A percentile compares a stretch with the other conserved stretches of the same genome.
These are phyloP conservation scores for Wolfiporia cocos DNA, from an alignment of 1,284 basidiomycete genomes.

Conservation along the genomic window DNA sequence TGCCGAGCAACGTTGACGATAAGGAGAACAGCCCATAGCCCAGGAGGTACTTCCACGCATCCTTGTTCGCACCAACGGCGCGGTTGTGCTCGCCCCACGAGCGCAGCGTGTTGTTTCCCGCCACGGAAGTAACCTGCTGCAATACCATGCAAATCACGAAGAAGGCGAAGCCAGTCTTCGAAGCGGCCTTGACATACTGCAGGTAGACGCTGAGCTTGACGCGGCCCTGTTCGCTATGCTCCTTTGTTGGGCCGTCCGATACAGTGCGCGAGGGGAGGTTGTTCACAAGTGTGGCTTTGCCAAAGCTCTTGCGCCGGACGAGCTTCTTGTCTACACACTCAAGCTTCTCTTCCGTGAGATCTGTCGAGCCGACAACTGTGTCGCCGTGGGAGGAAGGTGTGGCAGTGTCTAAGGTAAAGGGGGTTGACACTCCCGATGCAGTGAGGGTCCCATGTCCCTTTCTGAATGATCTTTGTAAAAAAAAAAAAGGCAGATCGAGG, in stretches of 20 bases:
- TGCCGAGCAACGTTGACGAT: conserved; percentile 45
- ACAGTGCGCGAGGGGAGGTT: conserved; percentile 31
- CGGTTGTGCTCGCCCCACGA: conserved; percentile 80
- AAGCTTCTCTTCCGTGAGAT: conserved; percentile 24
- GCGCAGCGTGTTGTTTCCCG: conserved; percentile 68
- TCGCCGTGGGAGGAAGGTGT: conserved; percentile 33
- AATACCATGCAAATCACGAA: conserved; percentile 58
- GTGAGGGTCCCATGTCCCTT: conserved; percentile 37
- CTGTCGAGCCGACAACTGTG: conserved; percentile 16
- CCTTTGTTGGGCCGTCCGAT: conserved; percentile 54
- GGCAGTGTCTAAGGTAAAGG: conserved; percentile 38
- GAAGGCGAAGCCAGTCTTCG: conserved; percentile 60
- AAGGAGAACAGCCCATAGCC: conserved; percentile 60
- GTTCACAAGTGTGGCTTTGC: conserved; percentile 39
- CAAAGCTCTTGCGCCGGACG: conserved; percentile 41
- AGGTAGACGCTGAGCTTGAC: conserved; percentile 78
- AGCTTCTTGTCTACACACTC: conserved; percentile 38
- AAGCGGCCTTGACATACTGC: conserved; percentile 78
- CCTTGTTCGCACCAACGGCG: conserved; percentile 49
- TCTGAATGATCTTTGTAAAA: conserved; percentile 13
- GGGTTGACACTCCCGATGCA: conserved; percentile 52
- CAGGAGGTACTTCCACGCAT: conserved; percentile 52
- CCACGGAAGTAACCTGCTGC: conserved; percentile 48
- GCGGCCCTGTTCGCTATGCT: conserved; percentile 78
- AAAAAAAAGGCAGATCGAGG: no score